A percentile compares a stretch with the other conserved stretches of the same genome.
These are phyloP conservation scores for Trypanosoma rangeli DNA, from an alignment of 208 protist species.

Conservation along the genomic window DNA sequence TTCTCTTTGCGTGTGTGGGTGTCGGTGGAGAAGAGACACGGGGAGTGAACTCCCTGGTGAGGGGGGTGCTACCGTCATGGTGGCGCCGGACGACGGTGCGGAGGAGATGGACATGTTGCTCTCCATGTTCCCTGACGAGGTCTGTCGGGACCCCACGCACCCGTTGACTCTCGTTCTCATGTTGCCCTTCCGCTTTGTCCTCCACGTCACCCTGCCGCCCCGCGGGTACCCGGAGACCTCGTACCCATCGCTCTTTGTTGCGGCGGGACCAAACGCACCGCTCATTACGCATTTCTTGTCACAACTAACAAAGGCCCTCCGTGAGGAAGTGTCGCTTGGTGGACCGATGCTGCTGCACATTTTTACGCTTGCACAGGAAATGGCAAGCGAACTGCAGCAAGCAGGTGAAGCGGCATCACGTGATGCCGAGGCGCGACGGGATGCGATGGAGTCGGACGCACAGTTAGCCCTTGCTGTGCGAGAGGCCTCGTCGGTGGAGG, in stretches of 20 bases:
- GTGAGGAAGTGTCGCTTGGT: conserved; percentile 59
- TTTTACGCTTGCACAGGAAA: conserved; percentile 51
- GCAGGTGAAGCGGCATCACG: conserved; percentile 26
- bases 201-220: conserved; percentile 62
- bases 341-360: conserved; percentile 48
- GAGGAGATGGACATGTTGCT: conserved; percentile 80
- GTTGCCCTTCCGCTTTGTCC: conserved; percentile 65
- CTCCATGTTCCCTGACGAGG: conserved; percentile 67
- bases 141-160: conserved; percentile 32
- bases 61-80: neutral
- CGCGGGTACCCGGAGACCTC: conserved; percentile 60
- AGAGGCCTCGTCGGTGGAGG: conserved; percentile 27
- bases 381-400: conserved; percentile 53
- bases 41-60: too few relatives aligned
- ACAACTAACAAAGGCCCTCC: conserved; percentile 42
- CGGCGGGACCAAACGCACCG: conserved; percentile 57
- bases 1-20: neutral
- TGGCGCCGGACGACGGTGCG: conserved; percentile 29
- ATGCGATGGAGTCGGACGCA: conserved; percentile 5
- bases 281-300: conserved; percentile 41
- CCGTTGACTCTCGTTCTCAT: conserved; percentile 40
- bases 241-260: conserved; percentile 57
- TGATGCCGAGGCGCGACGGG: neutral
- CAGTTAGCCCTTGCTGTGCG: conserved; percentile 8
- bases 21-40: too few relatives aligned